These are phyloP conservation scores for Phaffia tasmanica DNA, from an alignment of 768 basidiomycete species.

Conservation along the genomic window DNA sequence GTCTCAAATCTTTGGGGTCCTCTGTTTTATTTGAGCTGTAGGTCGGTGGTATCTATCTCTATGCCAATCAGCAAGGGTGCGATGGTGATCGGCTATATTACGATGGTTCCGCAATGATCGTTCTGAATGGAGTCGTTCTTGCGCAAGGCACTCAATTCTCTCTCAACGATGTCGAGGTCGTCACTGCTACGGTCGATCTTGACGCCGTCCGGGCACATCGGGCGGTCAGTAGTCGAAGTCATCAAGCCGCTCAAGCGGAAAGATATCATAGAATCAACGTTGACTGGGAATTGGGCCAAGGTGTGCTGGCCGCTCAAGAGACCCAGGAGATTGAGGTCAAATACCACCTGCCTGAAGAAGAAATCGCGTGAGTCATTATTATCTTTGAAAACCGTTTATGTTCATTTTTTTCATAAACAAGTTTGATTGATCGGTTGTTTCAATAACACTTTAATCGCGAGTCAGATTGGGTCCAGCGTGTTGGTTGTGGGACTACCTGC, in stretches of 20 bases:
- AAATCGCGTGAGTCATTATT: constrained; percentile 69
- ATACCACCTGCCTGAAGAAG: constrained; percentile 85
- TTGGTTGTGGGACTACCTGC: constrained; percentile 99
- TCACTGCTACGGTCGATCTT: constrained; percentile 92
- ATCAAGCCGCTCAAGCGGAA: constrained; percentile 71
- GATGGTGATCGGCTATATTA: constrained; percentile 97
- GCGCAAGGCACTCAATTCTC: constrained; percentile 98
- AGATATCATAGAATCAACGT: constrained; percentile 74
- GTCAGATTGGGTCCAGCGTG: constrained; percentile 86
- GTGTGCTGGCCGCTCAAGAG: constrained; percentile 45
- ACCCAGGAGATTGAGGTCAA: constrained; percentile 48
- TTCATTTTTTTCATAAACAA: not conserved
- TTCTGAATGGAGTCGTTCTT: constrained; percentile 78
- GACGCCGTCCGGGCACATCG: constrained; percentile 89
- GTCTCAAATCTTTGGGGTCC: not conserved
- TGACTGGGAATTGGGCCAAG: constrained; percentile 58
- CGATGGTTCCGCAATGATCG: constrained; percentile 93
- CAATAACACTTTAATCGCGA: not conserved
- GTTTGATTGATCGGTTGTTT: not conserved
- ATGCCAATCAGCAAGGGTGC: constrained; percentile 98
- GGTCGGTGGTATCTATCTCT: constrained; percentile 94
- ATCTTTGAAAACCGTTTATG: no score
- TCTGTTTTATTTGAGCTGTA: constrained; percentile 34
- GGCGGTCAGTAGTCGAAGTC: constrained; percentile 66
- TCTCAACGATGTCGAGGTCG: constrained; percentile 86